These are phyloP conservation scores for Pyrus betulifolia DNA, from an alignment of 306 rosid genomes.

Conservation along the genomic window DNA sequence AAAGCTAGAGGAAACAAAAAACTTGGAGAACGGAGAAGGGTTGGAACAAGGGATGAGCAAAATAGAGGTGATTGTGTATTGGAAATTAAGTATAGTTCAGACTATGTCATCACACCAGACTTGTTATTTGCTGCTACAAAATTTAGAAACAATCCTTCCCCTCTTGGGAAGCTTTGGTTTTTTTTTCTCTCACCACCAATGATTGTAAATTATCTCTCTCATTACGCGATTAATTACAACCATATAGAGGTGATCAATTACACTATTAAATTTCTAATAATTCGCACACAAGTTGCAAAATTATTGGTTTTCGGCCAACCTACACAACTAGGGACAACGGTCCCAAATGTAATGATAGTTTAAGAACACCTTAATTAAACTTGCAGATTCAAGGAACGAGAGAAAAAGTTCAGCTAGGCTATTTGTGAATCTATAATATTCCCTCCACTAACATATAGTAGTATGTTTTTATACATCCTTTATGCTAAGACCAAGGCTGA, in stretches of 20 bases:
- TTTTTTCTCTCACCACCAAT: too few relatives aligned
- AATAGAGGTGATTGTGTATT: too few relatives aligned
- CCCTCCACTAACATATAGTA: background rate
- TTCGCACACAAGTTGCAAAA: background rate
- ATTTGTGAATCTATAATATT: background rate
- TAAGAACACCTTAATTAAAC: background rate
- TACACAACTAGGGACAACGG: background rate
- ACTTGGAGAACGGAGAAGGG: background rate
- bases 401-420: background rate
- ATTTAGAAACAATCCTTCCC: too few relatives aligned
- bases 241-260: background rate
- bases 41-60: background rate
- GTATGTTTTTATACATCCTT: background rate
- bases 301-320: background rate
- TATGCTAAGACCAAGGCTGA: too few relatives aligned
- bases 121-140: too few relatives aligned
- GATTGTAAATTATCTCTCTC: too few relatives aligned
- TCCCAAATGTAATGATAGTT: background rate
- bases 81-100: too few relatives aligned
- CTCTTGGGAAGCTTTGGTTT: too few relatives aligned
- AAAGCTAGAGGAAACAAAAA: background rate
- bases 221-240: too few relatives aligned
- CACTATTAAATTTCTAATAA: background rate
- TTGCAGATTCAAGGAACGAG: background rate
- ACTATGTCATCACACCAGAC: too few relatives aligned